Conservation (phyloP, 441 rosid genomes). For the Isatis lusitanica region DNA sequence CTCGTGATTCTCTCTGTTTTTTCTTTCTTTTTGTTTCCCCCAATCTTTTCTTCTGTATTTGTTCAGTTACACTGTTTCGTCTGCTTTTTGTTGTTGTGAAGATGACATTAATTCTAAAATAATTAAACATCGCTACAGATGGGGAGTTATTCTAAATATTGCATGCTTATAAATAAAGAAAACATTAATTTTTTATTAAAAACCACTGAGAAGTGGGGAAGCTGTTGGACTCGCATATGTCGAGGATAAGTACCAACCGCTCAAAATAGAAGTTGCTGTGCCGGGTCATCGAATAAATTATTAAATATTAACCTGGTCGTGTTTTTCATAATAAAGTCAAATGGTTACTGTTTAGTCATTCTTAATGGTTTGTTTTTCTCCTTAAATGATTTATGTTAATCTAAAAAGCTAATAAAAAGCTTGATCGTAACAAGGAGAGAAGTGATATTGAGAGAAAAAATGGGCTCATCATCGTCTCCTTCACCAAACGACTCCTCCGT, state of each 20-base stretch:
- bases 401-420: neutral
- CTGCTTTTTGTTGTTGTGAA: slow-evolving; percentile 17
- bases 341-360: neutral
- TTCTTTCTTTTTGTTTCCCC: neutral
- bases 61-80: slow-evolving; percentile 2
- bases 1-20: slow-evolving; percentile 14
- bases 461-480: slow-evolving; percentile 32
- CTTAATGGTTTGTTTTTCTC: neutral
- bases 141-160: neutral
- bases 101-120: slow-evolving; percentile 22
- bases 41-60: slow-evolving; percentile 6
- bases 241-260: neutral
- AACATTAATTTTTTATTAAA: neutral
- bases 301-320: neutral
- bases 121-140: slow-evolving; percentile 5
- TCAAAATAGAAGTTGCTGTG: neutral
- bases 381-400: neutral
- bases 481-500: slow-evolving; percentile 36
- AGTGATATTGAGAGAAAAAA: neutral
- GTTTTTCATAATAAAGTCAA: neutral
- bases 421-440: neutral
- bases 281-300: neutral
- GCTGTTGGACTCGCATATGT: neutral
- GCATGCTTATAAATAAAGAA: neutral
- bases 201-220: neutral